Conservation (phyloP, 2,329 filamentous ascomycete genomes). For the Emmonsiellopsis sp. region DNA sequence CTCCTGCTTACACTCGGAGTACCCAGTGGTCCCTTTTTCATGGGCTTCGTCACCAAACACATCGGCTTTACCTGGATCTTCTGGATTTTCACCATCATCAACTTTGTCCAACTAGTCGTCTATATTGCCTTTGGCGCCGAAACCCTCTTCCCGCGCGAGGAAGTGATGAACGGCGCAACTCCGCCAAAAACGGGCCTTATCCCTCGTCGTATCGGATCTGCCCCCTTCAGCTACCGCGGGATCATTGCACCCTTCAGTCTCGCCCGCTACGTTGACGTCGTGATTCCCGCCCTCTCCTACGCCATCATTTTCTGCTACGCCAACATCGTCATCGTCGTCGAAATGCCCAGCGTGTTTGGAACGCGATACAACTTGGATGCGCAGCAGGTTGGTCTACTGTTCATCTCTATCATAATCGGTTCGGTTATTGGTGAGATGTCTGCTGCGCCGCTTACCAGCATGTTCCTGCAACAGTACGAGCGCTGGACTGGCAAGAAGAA, state of each 20-base stretch:
- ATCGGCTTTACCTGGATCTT: slow-evolving; percentile 52
- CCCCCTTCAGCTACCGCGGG: slow-evolving; percentile 39
- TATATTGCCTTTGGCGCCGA: slow-evolving; percentile 50
- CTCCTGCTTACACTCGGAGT: slow-evolving; percentile 43
- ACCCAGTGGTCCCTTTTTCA: slow-evolving; percentile 29
- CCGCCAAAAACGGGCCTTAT: neutral
- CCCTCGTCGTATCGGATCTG: slow-evolving; percentile 41
- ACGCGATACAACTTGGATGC: slow-evolving; percentile 48
- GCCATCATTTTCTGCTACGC: slow-evolving; percentile 50
- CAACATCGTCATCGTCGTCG: slow-evolving; percentile 47
- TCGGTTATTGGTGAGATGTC: slow-evolving; percentile 51
- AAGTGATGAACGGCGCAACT: slow-evolving; percentile 10
- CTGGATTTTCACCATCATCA: slow-evolving; percentile 50
- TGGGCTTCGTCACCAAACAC: slow-evolving; percentile 40
- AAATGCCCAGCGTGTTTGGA: slow-evolving; percentile 51
- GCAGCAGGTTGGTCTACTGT: slow-evolving; percentile 51
- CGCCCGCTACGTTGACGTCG: slow-evolving; percentile 37
- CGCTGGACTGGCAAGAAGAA: slow-evolving; percentile 18
- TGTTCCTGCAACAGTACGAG: slow-evolving; percentile 40
- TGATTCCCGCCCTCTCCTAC: slow-evolving; percentile 46
- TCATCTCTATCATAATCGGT: slow-evolving; percentile 49
- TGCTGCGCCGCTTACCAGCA: slow-evolving; percentile 45
- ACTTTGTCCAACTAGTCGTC: slow-evolving; percentile 47
- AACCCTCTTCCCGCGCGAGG: slow-evolving; percentile 38
- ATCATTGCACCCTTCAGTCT: slow-evolving; percentile 46